phyloP scores from a whole-genome alignment of 2,329 filamentous ascomycete species.

The Colletotrichum aenigma region DNA sequence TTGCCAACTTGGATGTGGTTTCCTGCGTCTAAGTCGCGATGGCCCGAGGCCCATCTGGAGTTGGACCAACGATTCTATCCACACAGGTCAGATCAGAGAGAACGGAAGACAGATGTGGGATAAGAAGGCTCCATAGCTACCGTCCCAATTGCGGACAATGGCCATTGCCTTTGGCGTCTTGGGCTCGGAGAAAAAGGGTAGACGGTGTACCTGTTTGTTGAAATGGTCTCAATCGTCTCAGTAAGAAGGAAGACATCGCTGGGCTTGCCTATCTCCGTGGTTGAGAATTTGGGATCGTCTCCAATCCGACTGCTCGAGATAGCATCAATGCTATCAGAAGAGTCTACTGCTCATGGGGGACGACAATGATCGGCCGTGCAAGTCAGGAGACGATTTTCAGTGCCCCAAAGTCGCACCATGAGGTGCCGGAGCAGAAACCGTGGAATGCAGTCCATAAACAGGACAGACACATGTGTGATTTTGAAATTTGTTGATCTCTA shows the following conservation, averaged over 20 bases:
- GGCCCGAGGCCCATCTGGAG: background rate
- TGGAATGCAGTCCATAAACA: constrained; percentile 19
- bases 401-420: background rate
- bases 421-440: background rate
- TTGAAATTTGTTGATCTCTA: too few relatives aligned
- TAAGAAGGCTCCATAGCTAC: background rate
- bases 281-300: background rate
- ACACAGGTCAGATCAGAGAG: background rate
- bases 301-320: background rate
- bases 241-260: background rate
- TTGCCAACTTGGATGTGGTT: background rate
- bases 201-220: constrained; percentile 18
- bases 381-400: background rate
- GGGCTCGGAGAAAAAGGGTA: constrained; percentile 28
- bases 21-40: background rate
- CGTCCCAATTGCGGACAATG: background rate
- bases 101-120: background rate
- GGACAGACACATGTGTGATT: background rate
- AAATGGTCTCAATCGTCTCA: background rate
- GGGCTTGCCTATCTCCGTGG: background rate
- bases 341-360: background rate
- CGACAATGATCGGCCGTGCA: background rate
- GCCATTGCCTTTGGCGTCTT: constrained; percentile 33
- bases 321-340: background rate
- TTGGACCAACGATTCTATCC: background rate